These are phyloP conservation scores for Globisporangium megalacanthum DNA, from an alignment of 352 stramenopile genomes.

Conservation along the genomic window DNA sequence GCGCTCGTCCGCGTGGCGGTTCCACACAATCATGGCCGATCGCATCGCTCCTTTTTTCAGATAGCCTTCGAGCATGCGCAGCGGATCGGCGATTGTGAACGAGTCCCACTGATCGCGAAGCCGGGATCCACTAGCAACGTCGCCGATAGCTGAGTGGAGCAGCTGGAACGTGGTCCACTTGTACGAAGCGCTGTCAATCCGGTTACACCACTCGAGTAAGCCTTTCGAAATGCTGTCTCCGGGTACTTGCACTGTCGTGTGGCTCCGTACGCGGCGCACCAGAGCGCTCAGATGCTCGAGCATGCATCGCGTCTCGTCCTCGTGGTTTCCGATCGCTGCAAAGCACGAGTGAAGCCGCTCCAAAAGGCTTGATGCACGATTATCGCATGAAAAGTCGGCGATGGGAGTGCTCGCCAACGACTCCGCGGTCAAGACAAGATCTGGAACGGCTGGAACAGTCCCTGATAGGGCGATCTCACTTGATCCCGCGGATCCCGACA, in stretches of 20 bases:
- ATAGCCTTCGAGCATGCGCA: conserved; percentile 38
- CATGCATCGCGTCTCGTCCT: conserved; percentile 14
- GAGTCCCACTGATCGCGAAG: conserved; percentile 22
- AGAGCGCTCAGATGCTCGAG: conserved; percentile 8
- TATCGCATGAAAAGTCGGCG: neutral
- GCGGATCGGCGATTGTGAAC: conserved; percentile 29
- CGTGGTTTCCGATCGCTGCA: conserved; percentile 4
- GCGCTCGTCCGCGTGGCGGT: conserved; percentile 35
- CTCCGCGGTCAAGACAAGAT: conserved; percentile 7
- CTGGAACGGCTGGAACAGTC: neutral
- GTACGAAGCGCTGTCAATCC: conserved; percentile 36
- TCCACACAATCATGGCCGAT: conserved; percentile 44
- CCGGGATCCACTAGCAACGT: conserved; percentile 1
- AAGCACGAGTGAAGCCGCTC: conserved; percentile 8
- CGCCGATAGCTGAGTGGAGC: conserved; percentile 21
- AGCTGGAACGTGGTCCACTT: conserved; percentile 73
- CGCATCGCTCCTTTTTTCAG: conserved; percentile 48
- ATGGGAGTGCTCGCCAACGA: conserved; percentile 1
- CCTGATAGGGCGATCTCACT: neutral
- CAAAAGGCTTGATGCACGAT: neutral
- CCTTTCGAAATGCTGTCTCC: neutral
- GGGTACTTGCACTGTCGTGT: neutral
- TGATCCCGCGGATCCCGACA: neutral
- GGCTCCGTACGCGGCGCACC: conserved; percentile 4
- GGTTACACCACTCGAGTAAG: conserved; percentile 21